Conservation (phyloP, 306 rosid genomes). For the Benincasa hispida region DNA sequence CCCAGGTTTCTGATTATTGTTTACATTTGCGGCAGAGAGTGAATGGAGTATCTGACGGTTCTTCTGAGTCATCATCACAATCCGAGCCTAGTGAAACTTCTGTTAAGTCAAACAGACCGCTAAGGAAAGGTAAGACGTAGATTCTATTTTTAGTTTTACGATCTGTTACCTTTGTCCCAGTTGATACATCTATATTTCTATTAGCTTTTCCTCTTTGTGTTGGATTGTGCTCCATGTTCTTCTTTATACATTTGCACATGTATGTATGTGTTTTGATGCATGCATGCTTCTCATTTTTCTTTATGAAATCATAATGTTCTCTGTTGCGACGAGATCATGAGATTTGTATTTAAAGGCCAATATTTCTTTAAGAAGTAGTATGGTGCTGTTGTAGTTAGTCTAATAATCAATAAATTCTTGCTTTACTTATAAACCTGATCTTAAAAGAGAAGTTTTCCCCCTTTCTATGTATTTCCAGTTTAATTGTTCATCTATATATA, state of each 20-base stretch:
- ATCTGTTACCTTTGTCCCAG: background rate
- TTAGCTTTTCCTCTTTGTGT: background rate
- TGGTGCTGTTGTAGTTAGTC: background rate
- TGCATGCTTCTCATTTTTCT: background rate
- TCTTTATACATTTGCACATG: background rate
- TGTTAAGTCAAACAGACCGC: constrained; percentile 33
- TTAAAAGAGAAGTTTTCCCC: too few relatives aligned
- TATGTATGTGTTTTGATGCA: background rate
- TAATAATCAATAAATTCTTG: background rate
- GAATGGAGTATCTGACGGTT: constrained; percentile 34
- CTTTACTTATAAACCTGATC: background rate
- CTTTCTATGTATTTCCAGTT: too few relatives aligned
- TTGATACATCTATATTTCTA: background rate
- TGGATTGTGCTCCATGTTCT: background rate
- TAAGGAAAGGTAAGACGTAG: constrained; percentile 56
- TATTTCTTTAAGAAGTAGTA: background rate
- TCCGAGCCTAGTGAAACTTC: constrained; percentile 43
- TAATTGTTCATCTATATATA: too few relatives aligned
- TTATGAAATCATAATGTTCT: background rate
- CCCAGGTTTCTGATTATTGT: background rate
- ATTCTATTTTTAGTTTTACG: background rate
- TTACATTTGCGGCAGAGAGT: constrained; percentile 32
- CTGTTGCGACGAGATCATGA: background rate
- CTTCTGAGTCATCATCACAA: constrained; percentile 37
- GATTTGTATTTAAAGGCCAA: background rate